Evolutionary conservation across 805 yeast species (phyloP), one percentile per base, ranked within the genome.

Genomic region (Ogataea pilisensis): DNA sequence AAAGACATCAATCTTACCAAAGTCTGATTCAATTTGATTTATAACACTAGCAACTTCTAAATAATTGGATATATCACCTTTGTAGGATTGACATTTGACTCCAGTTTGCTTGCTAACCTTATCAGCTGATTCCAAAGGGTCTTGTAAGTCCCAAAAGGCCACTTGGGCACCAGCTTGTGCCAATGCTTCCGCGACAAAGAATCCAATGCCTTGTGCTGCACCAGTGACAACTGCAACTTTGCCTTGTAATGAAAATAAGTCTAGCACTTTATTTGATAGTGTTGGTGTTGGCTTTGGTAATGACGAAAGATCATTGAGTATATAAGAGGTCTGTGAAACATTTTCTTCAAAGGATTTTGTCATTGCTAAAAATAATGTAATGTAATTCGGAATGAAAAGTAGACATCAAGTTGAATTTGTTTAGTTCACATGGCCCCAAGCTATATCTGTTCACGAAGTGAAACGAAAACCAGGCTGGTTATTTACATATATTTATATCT

Each of bases 271-370:
- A 51, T 70, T 63, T 20, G 81, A 66, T 20, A 78, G 63, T 45
- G 64, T 57, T 37, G 89, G 89, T 6, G 70, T 66, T 35, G 72
- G 65, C 37, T 67, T 64, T 43, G 88, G 88, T 16, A 79, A 39
- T 4, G 51, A 44, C 17, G 50, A 39, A 17, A 48, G 44, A 26
- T 53, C 49, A 29, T 50, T 43, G 21, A 48, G 34, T 24, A 52
- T 38, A 34, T 48, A 48, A 8, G 51, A 46, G 11, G 55, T 60
- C 40, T 41, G 41, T 5, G 46, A 35, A 26, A 47, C 46, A 43
- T 46, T 49, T 4, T 49, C 53, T 14, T 33, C 41, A 14, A 47
- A 47, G 22, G 45, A 29, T 32, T 46, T 46, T 12, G 53, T 44
- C 53, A 49, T 48, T 67, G n/a, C n/a, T n/a, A n/a, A n/a, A n/a